A percentile compares a stretch with the other conserved stretches of the same genome.
These are phyloP conservation scores for Fusarium phyllophilum DNA, from an alignment of 2,329 filamentous ascomycete genomes.

Conservation along the genomic window DNA sequence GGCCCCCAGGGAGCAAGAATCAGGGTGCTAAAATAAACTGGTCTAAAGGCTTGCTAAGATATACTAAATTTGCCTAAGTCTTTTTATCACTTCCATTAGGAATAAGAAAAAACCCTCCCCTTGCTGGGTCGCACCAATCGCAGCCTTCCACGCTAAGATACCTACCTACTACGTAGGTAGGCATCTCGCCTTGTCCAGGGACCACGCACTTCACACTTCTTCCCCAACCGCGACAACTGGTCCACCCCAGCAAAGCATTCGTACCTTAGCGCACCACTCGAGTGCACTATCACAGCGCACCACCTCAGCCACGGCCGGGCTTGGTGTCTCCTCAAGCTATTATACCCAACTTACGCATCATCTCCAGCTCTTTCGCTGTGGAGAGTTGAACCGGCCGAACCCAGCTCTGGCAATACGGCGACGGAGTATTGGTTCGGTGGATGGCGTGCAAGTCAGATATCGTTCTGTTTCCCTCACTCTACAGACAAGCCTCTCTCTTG, in stretches of 20 bases:
- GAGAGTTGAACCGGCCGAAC: slow-evolving; percentile 28
- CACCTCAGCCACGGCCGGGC: slow-evolving; percentile 35
- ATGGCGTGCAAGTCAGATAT: slow-evolving; percentile 32
- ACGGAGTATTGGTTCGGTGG: slow-evolving; percentile 34
- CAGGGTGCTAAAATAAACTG: background rate
- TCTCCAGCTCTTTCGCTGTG: slow-evolving; percentile 39
- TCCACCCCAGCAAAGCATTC: slow-evolving; percentile 42
- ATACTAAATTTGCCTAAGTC: background rate
- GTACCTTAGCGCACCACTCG: slow-evolving; percentile 35
- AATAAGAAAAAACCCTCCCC: background rate
- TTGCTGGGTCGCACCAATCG: slow-evolving; percentile 45
- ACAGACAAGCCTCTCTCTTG: slow-evolving; percentile 12
- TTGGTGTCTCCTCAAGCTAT: slow-evolving; percentile 38
- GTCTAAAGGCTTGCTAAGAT: background rate
- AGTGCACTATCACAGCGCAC: slow-evolving; percentile 37
- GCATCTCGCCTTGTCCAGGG: slow-evolving; percentile 36
- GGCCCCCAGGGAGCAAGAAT: background rate
- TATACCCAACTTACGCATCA: slow-evolving; percentile 40
- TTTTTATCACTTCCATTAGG: background rate
- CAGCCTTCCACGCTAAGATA: slow-evolving; percentile 44
- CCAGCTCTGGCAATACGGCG: slow-evolving; percentile 34
- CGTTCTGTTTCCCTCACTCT: slow-evolving; percentile 20
- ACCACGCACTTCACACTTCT: slow-evolving; percentile 29
- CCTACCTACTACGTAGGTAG: background rate
- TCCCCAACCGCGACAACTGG: slow-evolving; percentile 33